These are phyloP conservation scores for Penicillium arizonense DNA, from an alignment of 495 filamentous ascomycete species.

Conservation along the genomic window DNA sequence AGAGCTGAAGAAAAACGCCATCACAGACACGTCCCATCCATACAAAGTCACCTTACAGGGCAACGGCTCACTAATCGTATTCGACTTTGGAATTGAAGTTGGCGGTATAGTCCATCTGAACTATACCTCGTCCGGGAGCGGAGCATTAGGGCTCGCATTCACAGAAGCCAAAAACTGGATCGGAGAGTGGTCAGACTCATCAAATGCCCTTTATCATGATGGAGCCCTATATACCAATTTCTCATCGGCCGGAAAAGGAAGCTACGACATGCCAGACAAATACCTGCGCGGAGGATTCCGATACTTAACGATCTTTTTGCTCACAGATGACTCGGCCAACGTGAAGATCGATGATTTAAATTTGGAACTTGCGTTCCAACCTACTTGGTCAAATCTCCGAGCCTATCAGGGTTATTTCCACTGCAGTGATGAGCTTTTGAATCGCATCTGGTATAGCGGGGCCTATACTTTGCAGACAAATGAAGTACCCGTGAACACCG, in stretches of 20 bases:
- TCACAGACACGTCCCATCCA: constrained; percentile 23
- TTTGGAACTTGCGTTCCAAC: constrained; percentile 57
- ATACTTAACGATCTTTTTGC: constrained; percentile 57
- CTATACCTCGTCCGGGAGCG: constrained; percentile 44
- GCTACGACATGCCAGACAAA: constrained; percentile 53
- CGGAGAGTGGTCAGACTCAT: constrained; percentile 58
- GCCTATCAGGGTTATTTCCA: constrained; percentile 66
- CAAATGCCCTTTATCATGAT: constrained; percentile 54
- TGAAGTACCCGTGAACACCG: constrained; percentile 52
- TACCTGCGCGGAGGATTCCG: constrained; percentile 59
- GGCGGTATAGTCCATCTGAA: constrained; percentile 54
- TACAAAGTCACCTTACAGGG: constrained; percentile 32
- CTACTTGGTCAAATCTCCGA: constrained; percentile 61
- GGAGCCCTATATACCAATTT: constrained; percentile 54
- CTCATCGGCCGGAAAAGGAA: constrained; percentile 37
- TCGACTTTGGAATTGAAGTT: constrained; percentile 59
- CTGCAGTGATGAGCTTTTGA: constrained; percentile 56
- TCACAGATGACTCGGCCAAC: constrained; percentile 27
- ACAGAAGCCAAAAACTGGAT: constrained; percentile 63
- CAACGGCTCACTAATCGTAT: constrained; percentile 50
- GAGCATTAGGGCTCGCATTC: constrained; percentile 58
- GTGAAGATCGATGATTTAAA: constrained; percentile 41
- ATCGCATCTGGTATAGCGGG: constrained; percentile 64
- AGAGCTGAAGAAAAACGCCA: constrained; percentile 29
- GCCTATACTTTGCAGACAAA: constrained; percentile 63